Evolutionary conservation across 352 stramenopile species (phyloP).

Genomic region (Globisporangium iwayamae): DNA sequence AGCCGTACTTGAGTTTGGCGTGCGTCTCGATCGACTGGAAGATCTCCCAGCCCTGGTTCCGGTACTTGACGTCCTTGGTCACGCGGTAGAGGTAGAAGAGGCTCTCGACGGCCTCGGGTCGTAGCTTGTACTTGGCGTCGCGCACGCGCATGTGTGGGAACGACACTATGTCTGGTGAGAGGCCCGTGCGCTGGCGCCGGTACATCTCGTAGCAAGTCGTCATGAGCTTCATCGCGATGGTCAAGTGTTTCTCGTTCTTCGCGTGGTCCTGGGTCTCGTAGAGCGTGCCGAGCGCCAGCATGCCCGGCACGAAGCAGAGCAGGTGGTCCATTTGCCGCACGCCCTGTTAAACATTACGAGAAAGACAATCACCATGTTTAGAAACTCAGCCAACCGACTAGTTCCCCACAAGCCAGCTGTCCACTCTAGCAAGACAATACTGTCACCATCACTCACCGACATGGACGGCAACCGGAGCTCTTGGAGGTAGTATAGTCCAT

Average conservation of each 20-base stretch:
- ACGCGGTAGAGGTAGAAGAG: constrained; percentile 96
- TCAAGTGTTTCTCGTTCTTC: constrained; percentile 83
- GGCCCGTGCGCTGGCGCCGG: constrained; percentile 83
- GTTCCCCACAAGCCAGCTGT: neutral
- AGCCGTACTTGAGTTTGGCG: constrained; percentile 87
- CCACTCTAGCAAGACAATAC: neutral
- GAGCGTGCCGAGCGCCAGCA: constrained; percentile 92
- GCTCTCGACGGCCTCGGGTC: constrained; percentile 95
- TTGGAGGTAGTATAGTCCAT: constrained; percentile 71
- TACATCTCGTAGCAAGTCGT: constrained; percentile 96
- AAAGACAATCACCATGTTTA: neutral
- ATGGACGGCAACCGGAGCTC: constrained; percentile 47
- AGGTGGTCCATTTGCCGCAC: constrained; percentile 95
- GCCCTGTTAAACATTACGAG: constrained; percentile 6
- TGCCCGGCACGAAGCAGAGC: constrained; percentile 93
- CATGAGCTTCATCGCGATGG: constrained; percentile 87
- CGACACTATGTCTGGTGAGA: constrained; percentile 92
- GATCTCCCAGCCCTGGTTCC: constrained; percentile 95
- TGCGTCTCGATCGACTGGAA: constrained; percentile 93
- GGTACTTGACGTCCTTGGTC: constrained; percentile 93
- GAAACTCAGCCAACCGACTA: neutral
- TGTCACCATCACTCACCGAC: constrained; percentile 11
- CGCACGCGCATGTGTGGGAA: constrained; percentile 72
- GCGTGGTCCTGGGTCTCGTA: constrained; percentile 46
- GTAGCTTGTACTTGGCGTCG: constrained; percentile 90